Evolutionary conservation across 768 basidiomycete genomes (phyloP), one percentile per base, ranked within the genome.

Genomic region (Ephemerocybe angulata): DNA sequence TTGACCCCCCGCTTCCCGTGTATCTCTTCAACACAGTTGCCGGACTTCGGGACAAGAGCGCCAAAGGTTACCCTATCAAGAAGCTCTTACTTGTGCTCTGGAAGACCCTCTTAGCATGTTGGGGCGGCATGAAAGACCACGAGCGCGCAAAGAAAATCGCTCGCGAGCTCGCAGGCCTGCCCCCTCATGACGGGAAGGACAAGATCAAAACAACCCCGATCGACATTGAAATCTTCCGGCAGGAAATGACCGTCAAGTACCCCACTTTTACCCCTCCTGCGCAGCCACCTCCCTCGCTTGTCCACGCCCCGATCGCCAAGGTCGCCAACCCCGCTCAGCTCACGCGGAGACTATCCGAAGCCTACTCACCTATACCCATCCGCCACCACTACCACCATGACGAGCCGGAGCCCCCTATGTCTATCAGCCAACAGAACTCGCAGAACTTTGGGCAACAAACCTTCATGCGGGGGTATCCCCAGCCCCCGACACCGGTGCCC

Each of bases 11-110:
- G 12, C 73, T 98, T 21, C 95, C 96, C 1, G 86, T 96, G 6
- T 94, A 94, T 65, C 76, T 98, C 17, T 92, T 97, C 74, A 87
- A 88, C 52, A 81, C 94, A 44, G 87, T 98, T n/a, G 87, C 93
- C 22, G 85, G 87, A 38, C 74, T 98, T 38, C 86, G 92, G 60
- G 96, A 98, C 68, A 93, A 93, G 73, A 90, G 88, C 65, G 89
- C 93, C 2, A 94, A 91, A 65, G 92, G 92, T 4, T 99, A 97
- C 71, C 97, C 97, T 0, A 90, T 97, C 62, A 99, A 98, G 74
- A 98, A 98, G 95, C 83, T 98, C 3, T 81, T 99, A 12, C 82
- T 98, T 15, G 82, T 99, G 0, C 75, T 97, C 8, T 99, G 97
- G 97, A 99, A 98, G 67, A 85, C 91, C 0, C 71, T 98, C 37